These are phyloP conservation scores for Corylus heterophylla DNA, from an alignment of 306 rosid species.

Conservation along the genomic window DNA sequence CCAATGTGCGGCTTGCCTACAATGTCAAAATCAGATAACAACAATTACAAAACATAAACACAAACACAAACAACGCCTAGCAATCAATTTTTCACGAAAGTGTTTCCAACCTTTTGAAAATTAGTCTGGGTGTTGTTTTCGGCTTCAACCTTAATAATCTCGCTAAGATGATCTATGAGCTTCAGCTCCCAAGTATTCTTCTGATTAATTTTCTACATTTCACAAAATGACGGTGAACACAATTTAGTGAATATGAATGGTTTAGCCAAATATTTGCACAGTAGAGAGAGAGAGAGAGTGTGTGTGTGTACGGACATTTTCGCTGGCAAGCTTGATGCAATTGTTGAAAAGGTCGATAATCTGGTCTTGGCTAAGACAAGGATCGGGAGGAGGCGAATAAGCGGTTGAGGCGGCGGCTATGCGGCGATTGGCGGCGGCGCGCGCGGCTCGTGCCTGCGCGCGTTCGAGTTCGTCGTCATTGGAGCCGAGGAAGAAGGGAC, in stretches of 20 bases:
- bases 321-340: slow-evolving; percentile 64
- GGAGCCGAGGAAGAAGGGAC: slow-evolving; percentile 57
- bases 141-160: slow-evolving; percentile 50
- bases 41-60: neutral
- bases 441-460: slow-evolving; percentile 55
- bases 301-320: slow-evolving; percentile 20
- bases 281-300: neutral
- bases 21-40: neutral
- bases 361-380: slow-evolving; percentile 42
- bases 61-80: neutral
- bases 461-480: slow-evolving; percentile 59
- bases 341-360: slow-evolving; percentile 52
- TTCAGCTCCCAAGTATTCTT: slow-evolving; percentile 65
- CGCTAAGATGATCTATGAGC: slow-evolving; percentile 55
- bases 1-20: slow-evolving; percentile 64
- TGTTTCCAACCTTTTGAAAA: slow-evolving; percentile 52
- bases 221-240: neutral
- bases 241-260: neutral
- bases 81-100: neutral
- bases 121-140: slow-evolving; percentile 50
- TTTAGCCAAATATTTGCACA: neutral
- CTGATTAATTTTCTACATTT: slow-evolving; percentile 59
- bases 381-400: slow-evolving; percentile 12
- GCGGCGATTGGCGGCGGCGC: slow-evolving; percentile 54
- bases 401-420: slow-evolving; percentile 22